These are phyloP conservation scores for Schizochytrium sp. DNA, from an alignment of 108 stramenopile species.

Conservation along the genomic window DNA sequence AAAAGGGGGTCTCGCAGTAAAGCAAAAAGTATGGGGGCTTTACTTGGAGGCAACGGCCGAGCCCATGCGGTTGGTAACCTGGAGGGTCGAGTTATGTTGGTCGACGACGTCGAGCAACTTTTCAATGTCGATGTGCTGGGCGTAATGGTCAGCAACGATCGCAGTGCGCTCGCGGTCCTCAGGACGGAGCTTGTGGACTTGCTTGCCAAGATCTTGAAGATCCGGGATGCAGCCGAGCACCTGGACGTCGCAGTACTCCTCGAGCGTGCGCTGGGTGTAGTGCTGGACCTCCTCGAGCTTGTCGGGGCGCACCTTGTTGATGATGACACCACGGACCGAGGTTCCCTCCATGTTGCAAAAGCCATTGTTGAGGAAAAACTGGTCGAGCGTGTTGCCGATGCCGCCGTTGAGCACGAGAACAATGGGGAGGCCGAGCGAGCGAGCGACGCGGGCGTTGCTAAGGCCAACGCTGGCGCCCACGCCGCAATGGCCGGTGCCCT, in stretches of 20 bases:
- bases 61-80: background rate
- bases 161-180: background rate
- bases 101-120: background rate
- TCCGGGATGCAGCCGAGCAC: constrained; percentile 14
- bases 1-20: no score
- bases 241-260: background rate
- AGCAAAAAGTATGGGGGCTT: background rate
- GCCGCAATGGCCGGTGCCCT: constrained; percentile 16
- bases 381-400: constrained; percentile 3
- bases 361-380: constrained; percentile 8
- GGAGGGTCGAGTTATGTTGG: background rate
- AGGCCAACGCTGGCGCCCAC: constrained; percentile 8
- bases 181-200: background rate
- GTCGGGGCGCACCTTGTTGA: constrained; percentile 4
- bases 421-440: background rate
- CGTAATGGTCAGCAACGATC: background rate
- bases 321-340: background rate
- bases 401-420: constrained; percentile 20
- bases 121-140: background rate
- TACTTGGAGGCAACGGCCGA: background rate
- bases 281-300: background rate
- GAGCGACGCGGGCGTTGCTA: constrained; percentile 17
- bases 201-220: background rate
- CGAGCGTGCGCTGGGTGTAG: background rate
- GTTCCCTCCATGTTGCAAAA: background rate